phyloP scores from a whole-genome alignment of 1,284 basidiomycete species.

The Ceratobasidium sp. region DNA sequence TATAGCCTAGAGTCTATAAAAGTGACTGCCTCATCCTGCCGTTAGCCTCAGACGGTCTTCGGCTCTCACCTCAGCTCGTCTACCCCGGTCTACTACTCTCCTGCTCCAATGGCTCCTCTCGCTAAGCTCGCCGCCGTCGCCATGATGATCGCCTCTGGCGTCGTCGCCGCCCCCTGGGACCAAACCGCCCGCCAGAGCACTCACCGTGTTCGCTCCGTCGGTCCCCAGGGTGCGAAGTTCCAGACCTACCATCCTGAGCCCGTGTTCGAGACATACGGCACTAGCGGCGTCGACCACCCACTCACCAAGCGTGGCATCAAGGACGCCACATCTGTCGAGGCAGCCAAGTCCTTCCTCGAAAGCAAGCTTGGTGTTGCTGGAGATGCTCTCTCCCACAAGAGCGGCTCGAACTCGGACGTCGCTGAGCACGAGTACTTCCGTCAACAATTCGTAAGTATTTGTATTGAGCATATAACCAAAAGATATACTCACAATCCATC shows the following conservation, averaged over 20 bases:
- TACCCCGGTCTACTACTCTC: background rate
- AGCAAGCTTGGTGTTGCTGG: conserved; percentile 56
- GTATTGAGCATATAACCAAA: background rate
- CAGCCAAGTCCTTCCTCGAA: conserved; percentile 59
- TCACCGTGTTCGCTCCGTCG: conserved; percentile 23
- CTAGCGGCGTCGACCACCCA: conserved; percentile 17
- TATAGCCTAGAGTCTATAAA: background rate
- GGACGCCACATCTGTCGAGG: conserved; percentile 54
- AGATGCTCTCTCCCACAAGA: conserved; percentile 56
- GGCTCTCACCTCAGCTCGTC: conserved; percentile 27
- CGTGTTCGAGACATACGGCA: conserved; percentile 26
- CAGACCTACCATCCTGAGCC: conserved; percentile 35
- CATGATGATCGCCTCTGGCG: conserved; percentile 43
- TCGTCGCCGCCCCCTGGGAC: conserved; percentile 16
- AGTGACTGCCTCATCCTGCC: too few relatives aligned
- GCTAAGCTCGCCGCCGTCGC: conserved; percentile 45
- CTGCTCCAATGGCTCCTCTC: conserved; percentile 42
- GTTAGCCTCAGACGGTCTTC: background rate
- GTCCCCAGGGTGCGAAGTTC: conserved; percentile 35
- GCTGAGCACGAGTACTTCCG: conserved; percentile 60
- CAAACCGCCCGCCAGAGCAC: conserved; percentile 29
- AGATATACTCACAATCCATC: background rate
- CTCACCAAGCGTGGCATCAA: conserved; percentile 54
- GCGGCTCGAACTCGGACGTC: conserved; percentile 57
- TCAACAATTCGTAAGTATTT: conserved; percentile 59